These are phyloP conservation scores for Citrus maxima DNA, from an alignment of 345 rosid genomes.

Conservation along the genomic window DNA sequence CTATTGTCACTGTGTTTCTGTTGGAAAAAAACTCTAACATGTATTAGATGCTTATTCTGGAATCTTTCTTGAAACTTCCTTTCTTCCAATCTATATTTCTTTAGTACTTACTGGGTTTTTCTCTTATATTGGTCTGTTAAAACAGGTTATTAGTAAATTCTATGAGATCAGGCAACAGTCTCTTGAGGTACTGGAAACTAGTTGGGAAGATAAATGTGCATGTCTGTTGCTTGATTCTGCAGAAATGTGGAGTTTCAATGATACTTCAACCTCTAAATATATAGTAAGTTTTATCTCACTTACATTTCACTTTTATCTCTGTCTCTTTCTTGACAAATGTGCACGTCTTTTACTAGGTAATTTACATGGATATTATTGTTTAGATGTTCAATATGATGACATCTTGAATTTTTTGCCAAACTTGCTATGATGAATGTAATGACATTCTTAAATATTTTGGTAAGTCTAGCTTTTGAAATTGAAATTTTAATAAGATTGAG, in stretches of 20 bases:
- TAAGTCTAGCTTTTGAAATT: conserved; percentile 1
- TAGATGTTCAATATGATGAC: not conserved
- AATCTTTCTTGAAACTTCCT: not conserved
- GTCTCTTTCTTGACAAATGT: not conserved
- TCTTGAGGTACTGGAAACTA: conserved; percentile 38
- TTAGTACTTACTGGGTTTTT: not conserved
- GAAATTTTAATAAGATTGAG: conserved; percentile 12
- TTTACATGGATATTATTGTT: conserved; percentile 6
- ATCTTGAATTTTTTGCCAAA: conserved; percentile 1
- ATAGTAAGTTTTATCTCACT: conserved; percentile 53
- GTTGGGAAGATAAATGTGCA: conserved; percentile 66
- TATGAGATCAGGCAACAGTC: conserved; percentile 60
- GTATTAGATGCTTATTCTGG: not conserved
- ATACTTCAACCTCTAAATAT: conserved; percentile 72
- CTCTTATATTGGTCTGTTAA: conserved; percentile 1
- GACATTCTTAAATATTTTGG: conserved; percentile 3
- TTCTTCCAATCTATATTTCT: not conserved
- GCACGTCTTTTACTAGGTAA: not conserved
- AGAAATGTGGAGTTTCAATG: conserved; percentile 81
- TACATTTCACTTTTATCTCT: conserved; percentile 8
- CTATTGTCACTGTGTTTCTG: not conserved
- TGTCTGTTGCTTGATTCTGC: conserved; percentile 63
- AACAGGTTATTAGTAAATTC: conserved; percentile 74
- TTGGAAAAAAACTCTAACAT: not conserved
- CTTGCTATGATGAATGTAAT: conserved; percentile 11